Conservation (phyloP, 805 yeast species). For the Vanderwaltozyma tropicalis region DNA sequence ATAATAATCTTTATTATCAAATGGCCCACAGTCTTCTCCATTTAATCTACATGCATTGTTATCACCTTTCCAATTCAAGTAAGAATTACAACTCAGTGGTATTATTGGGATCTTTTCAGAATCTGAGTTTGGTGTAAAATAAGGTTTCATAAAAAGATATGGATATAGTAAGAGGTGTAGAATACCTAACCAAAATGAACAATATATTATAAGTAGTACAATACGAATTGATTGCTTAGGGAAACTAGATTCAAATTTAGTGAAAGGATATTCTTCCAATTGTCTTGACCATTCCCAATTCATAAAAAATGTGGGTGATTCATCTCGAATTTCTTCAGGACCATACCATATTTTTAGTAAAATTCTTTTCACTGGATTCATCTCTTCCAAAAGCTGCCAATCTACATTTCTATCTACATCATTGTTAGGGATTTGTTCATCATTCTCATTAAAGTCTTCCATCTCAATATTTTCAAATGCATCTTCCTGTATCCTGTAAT, state of each 20-base stretch:
- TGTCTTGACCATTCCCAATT: constrained; percentile 12
- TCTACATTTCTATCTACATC: constrained; percentile 5
- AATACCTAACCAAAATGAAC: constrained; percentile 37
- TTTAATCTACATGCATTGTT: constrained; percentile 67
- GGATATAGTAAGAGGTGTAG: constrained; percentile 34
- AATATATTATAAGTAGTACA: constrained; percentile 31
- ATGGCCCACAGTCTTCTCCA: constrained; percentile 48
- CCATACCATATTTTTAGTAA: constrained; percentile 43
- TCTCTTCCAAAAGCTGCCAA: constrained; percentile 14
- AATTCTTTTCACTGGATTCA: constrained; percentile 15
- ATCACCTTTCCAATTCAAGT: constrained; percentile 60
- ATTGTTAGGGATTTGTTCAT: neutral
- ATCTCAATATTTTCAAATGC: constrained; percentile 1
- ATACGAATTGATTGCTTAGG: constrained; percentile 23
- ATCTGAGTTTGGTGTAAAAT: constrained; percentile 14
- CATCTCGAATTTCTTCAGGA: constrained; percentile 39
- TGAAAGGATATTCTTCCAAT: constrained; percentile 37
- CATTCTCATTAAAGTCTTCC: neutral
- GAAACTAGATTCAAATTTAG: constrained; percentile 24
- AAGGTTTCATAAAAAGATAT: constrained; percentile 36
- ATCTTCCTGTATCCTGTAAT: too few species aligned
- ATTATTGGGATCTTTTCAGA: constrained; percentile 26
- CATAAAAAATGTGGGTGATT: constrained; percentile 33
- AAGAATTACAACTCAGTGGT: constrained; percentile 30
- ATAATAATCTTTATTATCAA: constrained; percentile 35